A percentile compares a stretch with the other conserved stretches of the same genome.
Conservation (phyloP, 108 stramenopile genomes). For the Skeletonema grethae region DNA sequence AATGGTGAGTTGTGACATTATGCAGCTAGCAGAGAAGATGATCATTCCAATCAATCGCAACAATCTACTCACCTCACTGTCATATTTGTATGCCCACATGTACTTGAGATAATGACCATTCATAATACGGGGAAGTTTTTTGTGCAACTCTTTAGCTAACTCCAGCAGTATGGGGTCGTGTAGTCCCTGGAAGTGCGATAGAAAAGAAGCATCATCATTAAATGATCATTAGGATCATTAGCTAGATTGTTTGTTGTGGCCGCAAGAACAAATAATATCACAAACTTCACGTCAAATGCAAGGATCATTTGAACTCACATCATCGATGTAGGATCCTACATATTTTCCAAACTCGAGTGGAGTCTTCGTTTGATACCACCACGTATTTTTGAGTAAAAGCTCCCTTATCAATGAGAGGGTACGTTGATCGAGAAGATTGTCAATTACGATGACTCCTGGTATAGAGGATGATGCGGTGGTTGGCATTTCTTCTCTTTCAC, state of each 20-base stretch:
- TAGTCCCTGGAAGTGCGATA: constrained; percentile 22
- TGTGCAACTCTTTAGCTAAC: constrained; percentile 56
- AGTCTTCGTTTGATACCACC: constrained; percentile 72
- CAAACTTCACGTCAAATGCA: too few species aligned
- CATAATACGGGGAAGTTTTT: constrained; percentile 56
- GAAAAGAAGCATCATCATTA: too few species aligned
- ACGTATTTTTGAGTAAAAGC: constrained; percentile 33
- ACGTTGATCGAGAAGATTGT: constrained; percentile 25
- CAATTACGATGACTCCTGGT: constrained; percentile 31
- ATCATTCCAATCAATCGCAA: too few species aligned
- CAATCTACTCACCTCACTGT: too few species aligned
- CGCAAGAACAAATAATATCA: too few species aligned
- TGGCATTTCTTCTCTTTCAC: constrained; percentile 3
- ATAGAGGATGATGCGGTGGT: background rate
- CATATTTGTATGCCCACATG: constrained; percentile 74
- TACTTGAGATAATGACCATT: constrained; percentile 59
- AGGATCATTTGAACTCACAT: constrained; percentile 25
- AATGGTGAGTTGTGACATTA: too few species aligned
- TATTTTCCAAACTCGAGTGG: constrained; percentile 67
- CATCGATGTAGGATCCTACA: constrained; percentile 75
- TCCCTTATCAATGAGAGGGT: constrained; percentile 21
- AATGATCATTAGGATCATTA: too few species aligned
- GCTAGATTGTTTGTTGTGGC: too few species aligned
- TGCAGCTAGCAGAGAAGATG: too few species aligned
- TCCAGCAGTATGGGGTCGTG: constrained; percentile 58